Conservation (phyloP, 2,329 filamentous ascomycete species). For the Verticillium nubilum region DNA sequence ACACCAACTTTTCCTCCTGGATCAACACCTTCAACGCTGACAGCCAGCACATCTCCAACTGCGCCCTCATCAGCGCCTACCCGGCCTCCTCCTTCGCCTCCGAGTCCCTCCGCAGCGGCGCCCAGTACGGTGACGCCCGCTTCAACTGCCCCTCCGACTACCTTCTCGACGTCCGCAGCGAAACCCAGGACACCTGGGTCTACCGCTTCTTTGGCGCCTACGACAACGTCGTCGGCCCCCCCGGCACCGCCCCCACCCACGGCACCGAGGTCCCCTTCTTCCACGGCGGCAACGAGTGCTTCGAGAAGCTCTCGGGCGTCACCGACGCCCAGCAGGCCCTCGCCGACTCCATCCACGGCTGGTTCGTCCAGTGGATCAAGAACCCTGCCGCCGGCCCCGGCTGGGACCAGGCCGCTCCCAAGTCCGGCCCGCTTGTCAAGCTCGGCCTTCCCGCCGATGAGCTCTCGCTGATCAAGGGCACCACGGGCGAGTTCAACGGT, state of each 20-base stretch:
- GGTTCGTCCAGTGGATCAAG: slow-evolving; percentile 39
- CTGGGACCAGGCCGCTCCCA: slow-evolving; percentile 27
- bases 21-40: slow-evolving; percentile 32
- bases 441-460: slow-evolving; percentile 29
- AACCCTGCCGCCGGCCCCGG: slow-evolving; percentile 33
- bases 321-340: slow-evolving; percentile 31
- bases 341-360: slow-evolving; percentile 33
- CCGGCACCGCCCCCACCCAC: slow-evolving; percentile 27
- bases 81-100: slow-evolving; percentile 25
- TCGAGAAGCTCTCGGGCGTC: slow-evolving; percentile 23
- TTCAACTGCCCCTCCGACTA: slow-evolving; percentile 37
- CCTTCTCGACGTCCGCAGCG: slow-evolving; percentile 30
- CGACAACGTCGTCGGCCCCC: slow-evolving; percentile 30
- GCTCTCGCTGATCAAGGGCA: slow-evolving; percentile 19
- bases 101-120: slow-evolving; percentile 33
- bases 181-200: slow-evolving; percentile 31
- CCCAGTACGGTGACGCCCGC: slow-evolving; percentile 37
- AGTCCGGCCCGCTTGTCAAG: slow-evolving; percentile 22
- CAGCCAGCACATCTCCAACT: slow-evolving; percentile 28
- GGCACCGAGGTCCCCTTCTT: slow-evolving; percentile 39
- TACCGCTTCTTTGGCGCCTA: slow-evolving; percentile 38
- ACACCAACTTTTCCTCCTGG: slow-evolving; percentile 22
- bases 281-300: slow-evolving; percentile 37
- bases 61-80: slow-evolving; percentile 25
- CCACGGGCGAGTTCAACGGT: slow-evolving; percentile 24